Evolutionary conservation across 2,329 filamentous ascomycete genomes (phyloP).

Genomic region (Paecilomyces variotii): DNA sequence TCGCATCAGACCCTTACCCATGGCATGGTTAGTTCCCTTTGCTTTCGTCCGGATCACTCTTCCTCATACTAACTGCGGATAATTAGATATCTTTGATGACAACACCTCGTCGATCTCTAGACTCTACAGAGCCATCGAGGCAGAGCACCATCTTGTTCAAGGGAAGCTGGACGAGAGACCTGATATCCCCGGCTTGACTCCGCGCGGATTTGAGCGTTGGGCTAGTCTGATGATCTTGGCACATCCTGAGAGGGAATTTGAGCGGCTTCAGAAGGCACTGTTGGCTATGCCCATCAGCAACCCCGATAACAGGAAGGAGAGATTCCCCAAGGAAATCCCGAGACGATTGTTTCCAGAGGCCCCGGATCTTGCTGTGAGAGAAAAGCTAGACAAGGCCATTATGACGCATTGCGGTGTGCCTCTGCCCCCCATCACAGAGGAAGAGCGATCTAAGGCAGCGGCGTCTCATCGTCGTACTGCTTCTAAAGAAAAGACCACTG

Average conservation of each 20-base stretch:
- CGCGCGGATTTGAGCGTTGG: constrained; percentile 63
- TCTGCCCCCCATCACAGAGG: constrained; percentile 32
- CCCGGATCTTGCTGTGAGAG: constrained; percentile 50
- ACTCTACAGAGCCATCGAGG: constrained; percentile 48
- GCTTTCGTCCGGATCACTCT: background rate
- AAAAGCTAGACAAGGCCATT: constrained; percentile 54
- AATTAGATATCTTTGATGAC: constrained; percentile 48
- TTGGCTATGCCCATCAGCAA: constrained; percentile 63
- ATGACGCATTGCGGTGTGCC: constrained; percentile 44
- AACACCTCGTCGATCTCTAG: constrained; percentile 47
- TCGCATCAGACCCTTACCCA: constrained; percentile 59
- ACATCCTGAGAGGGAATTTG: constrained; percentile 66
- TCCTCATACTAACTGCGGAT: constrained; percentile 7
- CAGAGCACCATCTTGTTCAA: constrained; percentile 59
- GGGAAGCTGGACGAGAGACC: constrained; percentile 45
- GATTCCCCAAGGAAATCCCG: constrained; percentile 71
- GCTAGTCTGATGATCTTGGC: constrained; percentile 65
- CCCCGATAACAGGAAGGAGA: constrained; percentile 57
- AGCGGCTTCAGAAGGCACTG: constrained; percentile 61
- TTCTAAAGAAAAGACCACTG: background rate
- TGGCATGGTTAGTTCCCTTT: constrained; percentile 51
- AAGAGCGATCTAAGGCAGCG: constrained; percentile 27
- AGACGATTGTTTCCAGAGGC: constrained; percentile 60
- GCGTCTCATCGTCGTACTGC: constrained; percentile 6
- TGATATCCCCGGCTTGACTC: constrained; percentile 57